Percentiles rank a stretch among this genome's conserved stretches.
These are phyloP conservation scores for Aspergillus ibericus DNA, from an alignment of 2,329 filamentous ascomycete genomes.

Conservation along the genomic window DNA sequence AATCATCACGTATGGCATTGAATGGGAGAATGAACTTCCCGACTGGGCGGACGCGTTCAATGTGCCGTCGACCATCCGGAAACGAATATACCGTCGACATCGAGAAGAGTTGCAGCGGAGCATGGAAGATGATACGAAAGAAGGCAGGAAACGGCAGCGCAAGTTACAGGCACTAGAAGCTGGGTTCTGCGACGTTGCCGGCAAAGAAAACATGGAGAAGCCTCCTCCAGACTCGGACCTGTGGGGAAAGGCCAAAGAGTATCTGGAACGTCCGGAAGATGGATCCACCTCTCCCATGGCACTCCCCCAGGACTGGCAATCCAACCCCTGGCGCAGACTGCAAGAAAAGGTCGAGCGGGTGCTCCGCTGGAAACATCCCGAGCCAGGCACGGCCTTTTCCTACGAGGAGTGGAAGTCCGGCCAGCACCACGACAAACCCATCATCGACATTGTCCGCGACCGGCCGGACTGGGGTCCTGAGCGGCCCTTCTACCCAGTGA, in stretches of 20 bases:
- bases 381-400: not conserved
- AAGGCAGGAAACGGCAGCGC: not conserved
- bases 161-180: not conserved
- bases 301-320: not conserved
- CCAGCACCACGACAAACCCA: not conserved
- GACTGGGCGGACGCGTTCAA: not conserved
- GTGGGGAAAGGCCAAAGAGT: not conserved
- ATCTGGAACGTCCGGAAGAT: not conserved
- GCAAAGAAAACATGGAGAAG: not conserved
- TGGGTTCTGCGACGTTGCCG: not conserved
- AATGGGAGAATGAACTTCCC: not conserved
- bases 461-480: not conserved
- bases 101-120: not conserved
- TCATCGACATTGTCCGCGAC: not conserved
- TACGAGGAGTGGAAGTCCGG: not conserved
- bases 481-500: not conserved
- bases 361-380: not conserved
- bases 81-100: not conserved
- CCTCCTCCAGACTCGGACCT: not conserved
- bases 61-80: not conserved
- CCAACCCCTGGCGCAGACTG: not conserved
- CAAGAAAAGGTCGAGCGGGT: not conserved
- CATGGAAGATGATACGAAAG: not conserved
- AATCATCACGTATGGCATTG: not conserved
- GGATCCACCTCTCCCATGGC: not conserved